Evolutionary conservation across 768 basidiomycete species (phyloP).

Genomic region (Leccinellum albellum): DNA sequence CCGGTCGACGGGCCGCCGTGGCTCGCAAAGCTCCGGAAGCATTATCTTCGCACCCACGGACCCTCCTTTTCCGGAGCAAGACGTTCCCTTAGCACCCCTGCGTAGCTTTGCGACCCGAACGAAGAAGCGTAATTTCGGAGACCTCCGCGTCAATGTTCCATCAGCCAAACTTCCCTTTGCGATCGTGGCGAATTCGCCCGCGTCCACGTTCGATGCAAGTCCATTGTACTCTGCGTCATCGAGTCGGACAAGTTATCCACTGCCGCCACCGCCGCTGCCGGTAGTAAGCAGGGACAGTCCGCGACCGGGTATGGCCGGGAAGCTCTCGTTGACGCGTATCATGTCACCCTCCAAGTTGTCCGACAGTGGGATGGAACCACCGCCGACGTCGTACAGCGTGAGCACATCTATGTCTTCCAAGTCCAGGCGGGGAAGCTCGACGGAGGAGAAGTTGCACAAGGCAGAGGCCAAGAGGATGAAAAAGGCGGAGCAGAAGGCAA

Average conservation of each 20-base stretch:
- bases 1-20: conserved; percentile 1
- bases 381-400: conserved; percentile 17
- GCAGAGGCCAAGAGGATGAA: conserved; percentile 41
- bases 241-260: background rate
- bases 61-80: conserved; percentile 12
- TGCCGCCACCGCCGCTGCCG: background rate
- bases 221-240: background rate
- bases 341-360: conserved; percentile 19
- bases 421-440: conserved; percentile 24
- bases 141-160: conserved; percentile 30
- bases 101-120: conserved; percentile 9
- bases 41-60: conserved; percentile 21
- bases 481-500: conserved; percentile 40
- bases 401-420: conserved; percentile 2
- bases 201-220: conserved; percentile 8
- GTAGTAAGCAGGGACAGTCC: background rate
- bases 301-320: conserved; percentile 12
- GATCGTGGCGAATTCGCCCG: conserved; percentile 12
- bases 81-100: conserved; percentile 14
- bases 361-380: conserved; percentile 4
- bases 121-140: conserved; percentile 29
- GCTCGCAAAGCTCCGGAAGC: conserved; percentile 22
- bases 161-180: conserved; percentile 16
- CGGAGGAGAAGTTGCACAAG: conserved; percentile 42
- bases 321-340: conserved; percentile 27